Evolutionary conservation across 768 basidiomycete species (phyloP), one percentile per base, ranked within the genome.

Genomic region (Rhodotorula diobovata): DNA sequence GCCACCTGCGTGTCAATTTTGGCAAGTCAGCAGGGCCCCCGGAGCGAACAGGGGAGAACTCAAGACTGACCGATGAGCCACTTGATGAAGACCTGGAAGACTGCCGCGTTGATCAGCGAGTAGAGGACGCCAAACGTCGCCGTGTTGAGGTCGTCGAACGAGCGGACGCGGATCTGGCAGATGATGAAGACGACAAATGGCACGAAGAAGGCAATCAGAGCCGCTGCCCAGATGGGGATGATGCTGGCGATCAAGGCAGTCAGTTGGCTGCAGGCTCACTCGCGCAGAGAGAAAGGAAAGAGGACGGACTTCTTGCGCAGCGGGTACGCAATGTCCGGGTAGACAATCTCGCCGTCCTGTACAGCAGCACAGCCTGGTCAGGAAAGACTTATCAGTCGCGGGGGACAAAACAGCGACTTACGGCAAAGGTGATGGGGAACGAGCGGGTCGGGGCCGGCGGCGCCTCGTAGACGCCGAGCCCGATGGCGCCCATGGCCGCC

Each of bases 151-250:
- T 84, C 81, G 50, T 84, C 82, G 34, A 84, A 56, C 64, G 81
- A 84, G 54, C 84, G 79, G 53, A 84, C 79, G 11, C 86, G 81
- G 54, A 83, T 81, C 76, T 87, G 86, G 77, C 85, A 85, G n/a
- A 87, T 58, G 61, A 79, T 80, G 78, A 87, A 83, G 78, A 85
- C 85, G 74, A 86, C 79, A 78, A 86, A 85, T 1, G 86, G 86
- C 1, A 82, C 82, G 65, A 86, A 79, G 78, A 85, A 86, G 0
- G 85, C 84, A 63, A 87, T 81, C 50, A 86, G 80, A 0, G 85
- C 85, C 10, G 85, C 84, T 0, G 81, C 80, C 78, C 81, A 86
- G 70, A 87, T 85, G 18, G 86, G 85, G 51, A 87, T 79, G 66
- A 75, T 60, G 59, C 60, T 45, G 51, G 2, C 30, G 20, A 21